Conservation (phyloP, 2,329 filamentous ascomycete genomes). For the Claviceps spartinae region DNA sequence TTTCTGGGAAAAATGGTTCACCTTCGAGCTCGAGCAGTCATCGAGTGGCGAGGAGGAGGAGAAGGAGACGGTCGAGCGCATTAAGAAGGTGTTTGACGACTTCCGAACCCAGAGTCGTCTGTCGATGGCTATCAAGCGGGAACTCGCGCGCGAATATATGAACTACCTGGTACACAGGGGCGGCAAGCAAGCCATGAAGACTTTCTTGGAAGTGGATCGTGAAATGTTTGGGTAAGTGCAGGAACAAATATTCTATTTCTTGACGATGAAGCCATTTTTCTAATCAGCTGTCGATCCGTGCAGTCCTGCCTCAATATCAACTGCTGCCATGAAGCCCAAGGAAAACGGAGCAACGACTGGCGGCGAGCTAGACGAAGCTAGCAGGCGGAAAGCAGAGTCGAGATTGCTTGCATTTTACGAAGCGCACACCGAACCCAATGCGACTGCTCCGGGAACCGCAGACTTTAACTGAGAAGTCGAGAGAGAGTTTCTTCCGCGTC, state of each 20-base stretch:
- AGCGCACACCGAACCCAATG: constrained; percentile 31
- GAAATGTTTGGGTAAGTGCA: constrained; percentile 67
- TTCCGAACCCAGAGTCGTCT: constrained; percentile 62
- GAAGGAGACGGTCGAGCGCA: constrained; percentile 51
- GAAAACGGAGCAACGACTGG: constrained; percentile 27
- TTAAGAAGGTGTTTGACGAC: constrained; percentile 68
- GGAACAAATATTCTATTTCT: neutral
- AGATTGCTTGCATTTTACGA: constrained; percentile 40
- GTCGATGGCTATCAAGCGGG: constrained; percentile 52
- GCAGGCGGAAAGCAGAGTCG: constrained; percentile 36
- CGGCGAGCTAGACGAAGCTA: constrained; percentile 37
- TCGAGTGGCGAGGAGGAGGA: constrained; percentile 56
- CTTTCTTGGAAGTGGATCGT: constrained; percentile 69
- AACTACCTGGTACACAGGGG: constrained; percentile 72
- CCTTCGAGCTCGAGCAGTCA: constrained; percentile 79
- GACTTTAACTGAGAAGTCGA: constrained; percentile 31
- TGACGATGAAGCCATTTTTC: neutral
- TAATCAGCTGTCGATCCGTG: neutral
- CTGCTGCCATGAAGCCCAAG: constrained; percentile 19
- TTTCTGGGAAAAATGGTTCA: constrained; percentile 83
- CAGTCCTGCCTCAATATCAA: constrained; percentile 12
- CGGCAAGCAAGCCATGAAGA: constrained; percentile 69
- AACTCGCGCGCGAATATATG: constrained; percentile 68
- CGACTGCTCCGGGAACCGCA: constrained; percentile 34
- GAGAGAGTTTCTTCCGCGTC: too few species aligned